Percentiles rank a stretch among this genome's conserved stretches.
phyloP scores from a whole-genome alignment of 208 protist species.

The Crithidia thermophila region DNA sequence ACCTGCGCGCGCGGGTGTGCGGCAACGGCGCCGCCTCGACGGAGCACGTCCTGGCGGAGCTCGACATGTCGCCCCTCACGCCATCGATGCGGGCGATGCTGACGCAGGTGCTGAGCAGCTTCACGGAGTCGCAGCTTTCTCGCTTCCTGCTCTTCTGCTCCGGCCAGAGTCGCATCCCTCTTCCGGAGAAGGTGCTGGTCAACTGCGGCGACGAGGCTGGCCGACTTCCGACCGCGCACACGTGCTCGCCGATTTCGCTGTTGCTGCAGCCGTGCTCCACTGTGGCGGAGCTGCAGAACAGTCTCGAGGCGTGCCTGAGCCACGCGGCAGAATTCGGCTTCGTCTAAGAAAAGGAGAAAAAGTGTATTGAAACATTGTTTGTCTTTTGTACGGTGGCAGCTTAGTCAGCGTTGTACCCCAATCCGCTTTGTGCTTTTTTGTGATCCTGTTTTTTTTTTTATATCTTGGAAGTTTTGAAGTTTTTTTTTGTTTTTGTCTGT shows the following conservation, averaged over 20 bases:
- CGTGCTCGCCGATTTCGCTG: conserved; percentile 88
- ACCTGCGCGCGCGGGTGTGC: conserved; percentile 84
- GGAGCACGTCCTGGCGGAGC: conserved; percentile 71
- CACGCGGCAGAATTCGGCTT: conserved; percentile 85
- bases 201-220: conserved; percentile 77
- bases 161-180: conserved; percentile 79
- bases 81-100: conserved; percentile 54
- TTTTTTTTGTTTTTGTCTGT: conserved; percentile 5
- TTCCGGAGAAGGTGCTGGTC: conserved; percentile 83
- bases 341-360: conserved; percentile 38
- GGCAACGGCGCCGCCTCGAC: conserved; percentile 48
- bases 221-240: conserved; percentile 84
- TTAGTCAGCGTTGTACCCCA: too few species aligned
- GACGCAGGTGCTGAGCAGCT: conserved; percentile 52
- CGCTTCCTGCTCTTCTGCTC: conserved; percentile 88
- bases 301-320: conserved; percentile 64
- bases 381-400: neutral
- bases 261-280: conserved; percentile 78
- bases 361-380: too few species aligned
- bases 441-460: neutral
- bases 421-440: neutral
- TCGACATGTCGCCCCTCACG: conserved; percentile 64
- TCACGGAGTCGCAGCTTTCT: conserved; percentile 57
- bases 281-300: conserved; percentile 49
- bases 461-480: too few species aligned